Conservation (phyloP, 1,139 yeast genomes). For the Hyphopichia wangnamkhiaoensis region DNA sequence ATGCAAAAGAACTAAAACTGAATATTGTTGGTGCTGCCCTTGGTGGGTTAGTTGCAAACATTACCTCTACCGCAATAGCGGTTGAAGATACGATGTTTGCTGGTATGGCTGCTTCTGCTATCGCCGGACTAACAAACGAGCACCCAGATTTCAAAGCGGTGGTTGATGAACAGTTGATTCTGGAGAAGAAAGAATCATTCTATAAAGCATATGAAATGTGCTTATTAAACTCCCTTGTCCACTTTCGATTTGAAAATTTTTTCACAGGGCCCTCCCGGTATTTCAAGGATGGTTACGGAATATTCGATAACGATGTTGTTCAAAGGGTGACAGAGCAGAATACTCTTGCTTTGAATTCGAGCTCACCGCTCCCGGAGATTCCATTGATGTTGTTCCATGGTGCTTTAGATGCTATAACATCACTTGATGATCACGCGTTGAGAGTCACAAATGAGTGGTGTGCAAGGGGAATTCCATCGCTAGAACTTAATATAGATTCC, state of each 20-base stretch:
- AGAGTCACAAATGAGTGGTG: conserved; percentile 35
- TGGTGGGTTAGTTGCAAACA: conserved; percentile 33
- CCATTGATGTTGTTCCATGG: conserved; percentile 40
- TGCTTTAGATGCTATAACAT: conserved; percentile 28
- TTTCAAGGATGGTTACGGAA: conserved; percentile 16
- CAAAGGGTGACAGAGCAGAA: conserved; percentile 17
- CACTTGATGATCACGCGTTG: conserved; percentile 20
- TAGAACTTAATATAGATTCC: conserved; percentile 27
- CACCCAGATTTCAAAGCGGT: conserved; percentile 21
- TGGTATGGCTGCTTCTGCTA: conserved; percentile 26
- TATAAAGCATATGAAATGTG: conserved; percentile 16
- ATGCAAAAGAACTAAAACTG: conserved; percentile 30
- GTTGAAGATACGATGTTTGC: conserved; percentile 26
- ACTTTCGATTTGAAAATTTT: conserved; percentile 14
- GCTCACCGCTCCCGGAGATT: conserved; percentile 24
- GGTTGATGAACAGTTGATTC: conserved; percentile 10
- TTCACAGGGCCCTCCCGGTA: conserved; percentile 17
- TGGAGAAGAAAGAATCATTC: conserved; percentile 13
- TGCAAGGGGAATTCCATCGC: conserved; percentile 27
- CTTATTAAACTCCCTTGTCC: conserved; percentile 11
- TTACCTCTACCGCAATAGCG: conserved; percentile 19
- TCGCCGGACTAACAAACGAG: conserved; percentile 28
- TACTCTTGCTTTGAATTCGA: conserved; percentile 20
- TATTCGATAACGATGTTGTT: conserved; percentile 17
- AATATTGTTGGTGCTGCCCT: conserved; percentile 28